Base-by-base conservation (phyloP, 2,329 filamentous ascomycete genomes). In the Calonectria pteridis region DNA sequence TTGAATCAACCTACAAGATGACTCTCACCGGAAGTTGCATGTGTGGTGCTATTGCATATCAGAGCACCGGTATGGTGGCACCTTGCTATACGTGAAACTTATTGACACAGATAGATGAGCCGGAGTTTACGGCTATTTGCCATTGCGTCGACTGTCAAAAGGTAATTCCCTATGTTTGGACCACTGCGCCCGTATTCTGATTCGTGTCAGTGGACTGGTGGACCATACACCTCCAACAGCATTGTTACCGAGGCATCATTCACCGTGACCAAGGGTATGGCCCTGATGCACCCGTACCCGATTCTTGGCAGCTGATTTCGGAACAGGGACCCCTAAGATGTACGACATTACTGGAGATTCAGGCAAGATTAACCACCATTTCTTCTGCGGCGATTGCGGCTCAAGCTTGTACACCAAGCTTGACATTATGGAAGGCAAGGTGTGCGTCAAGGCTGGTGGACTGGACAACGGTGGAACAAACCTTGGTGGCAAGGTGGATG, bases 101-200 rank as follows among this genome's bases (percentile, higher is more conserved):
- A 20, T 13, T 75, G 20, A 75, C 59, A 43, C 18, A 18, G 23
- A 20, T 67, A 89, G 87, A 83, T 14, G 85, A 88, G 46, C 80
- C 85, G 5, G 83, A 81, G 20, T 69, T 81, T 4, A 87, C 84
- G 23, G 88, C 88, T 9, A 82, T 91, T 40, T 91, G 89, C 81
- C 88, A 90, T 78, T 90, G 88, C 79, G 77, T 79, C 16, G 88
- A 90, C 73, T 91, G 89, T 79, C 88, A 90, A 75, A 91, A 91
- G 86, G 88, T 86, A 77, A 4, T 18, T 23, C 6, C 23, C 2
- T 20, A 37, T 16, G 11, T 28, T 9, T 3, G n/a, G 14, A 28
- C 6, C 13, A 23, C 13, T 18, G 4, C 28, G 4, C n/a, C 31
- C 16, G 62, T 14, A 23, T 65, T 31, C 62, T 46, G 14, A 59